These are phyloP conservation scores for Myxozyma monticola DNA, from an alignment of 805 yeast genomes.

Conservation along the genomic window DNA sequence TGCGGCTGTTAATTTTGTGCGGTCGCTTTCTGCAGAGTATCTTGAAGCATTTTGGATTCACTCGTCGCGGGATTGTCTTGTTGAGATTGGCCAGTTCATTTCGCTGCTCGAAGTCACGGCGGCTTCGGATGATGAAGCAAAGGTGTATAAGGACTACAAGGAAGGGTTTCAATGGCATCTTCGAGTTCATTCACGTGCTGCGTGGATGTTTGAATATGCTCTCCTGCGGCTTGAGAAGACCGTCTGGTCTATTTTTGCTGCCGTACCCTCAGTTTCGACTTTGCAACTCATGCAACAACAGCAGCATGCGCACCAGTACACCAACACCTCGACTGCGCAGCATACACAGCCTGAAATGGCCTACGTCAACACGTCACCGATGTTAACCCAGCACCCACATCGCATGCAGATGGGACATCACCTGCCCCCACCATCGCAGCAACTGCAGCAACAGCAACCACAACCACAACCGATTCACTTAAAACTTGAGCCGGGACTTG, in stretches of 20 bases:
- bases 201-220: constrained; percentile 33
- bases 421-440: background rate
- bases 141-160: constrained; percentile 18
- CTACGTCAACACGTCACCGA: background rate
- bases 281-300: constrained; percentile 2
- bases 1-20: constrained; percentile 33
- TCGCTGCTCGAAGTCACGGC: constrained; percentile 31
- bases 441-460: constrained; percentile 1
- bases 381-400: too few species aligned
- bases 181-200: constrained; percentile 31
- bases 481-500: constrained; percentile 11
- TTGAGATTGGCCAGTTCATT: constrained; percentile 34
- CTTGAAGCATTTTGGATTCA: constrained; percentile 35
- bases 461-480: background rate
- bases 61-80: constrained; percentile 31
- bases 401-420: too few species aligned
- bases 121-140: constrained; percentile 21
- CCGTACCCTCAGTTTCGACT: constrained; percentile 11
- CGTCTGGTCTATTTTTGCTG: constrained; percentile 30
- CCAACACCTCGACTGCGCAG: background rate
- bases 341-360: background rate
- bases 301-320: constrained; percentile 1
- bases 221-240: constrained; percentile 28
- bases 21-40: constrained; percentile 31
- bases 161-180: constrained; percentile 31